A percentile compares a stretch with the other conserved stretches of the same genome.
These are phyloP conservation scores for Alternaria infectoria DNA, from an alignment of 2,329 filamentous ascomycete genomes.

Conservation along the genomic window DNA sequence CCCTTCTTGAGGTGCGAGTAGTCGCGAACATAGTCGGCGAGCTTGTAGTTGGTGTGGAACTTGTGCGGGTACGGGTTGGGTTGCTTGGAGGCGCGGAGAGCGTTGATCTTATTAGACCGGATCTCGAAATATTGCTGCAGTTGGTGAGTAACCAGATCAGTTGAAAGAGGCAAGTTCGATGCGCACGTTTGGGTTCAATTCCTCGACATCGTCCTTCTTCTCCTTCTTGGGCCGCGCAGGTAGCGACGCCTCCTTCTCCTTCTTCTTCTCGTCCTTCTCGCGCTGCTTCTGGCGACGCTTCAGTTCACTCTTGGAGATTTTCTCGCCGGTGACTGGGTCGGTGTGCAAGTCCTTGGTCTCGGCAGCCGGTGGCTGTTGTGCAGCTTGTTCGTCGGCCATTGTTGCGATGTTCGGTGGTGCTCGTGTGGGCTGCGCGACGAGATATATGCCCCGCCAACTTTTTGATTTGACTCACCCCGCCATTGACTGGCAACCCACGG, in stretches of 20 bases:
- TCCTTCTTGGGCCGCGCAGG: conserved; percentile 64
- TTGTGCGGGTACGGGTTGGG: conserved; percentile 89
- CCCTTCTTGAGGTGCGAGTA: conserved; percentile 86
- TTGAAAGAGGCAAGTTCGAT: conserved; percentile 32
- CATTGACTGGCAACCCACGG: conserved; percentile 8
- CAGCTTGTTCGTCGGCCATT: conserved; percentile 43
- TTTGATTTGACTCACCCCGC: conserved; percentile 33
- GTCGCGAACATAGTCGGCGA: conserved; percentile 78
- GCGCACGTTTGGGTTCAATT: conserved; percentile 74
- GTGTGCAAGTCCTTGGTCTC: conserved; percentile 71
- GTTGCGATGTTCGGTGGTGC: conserved; percentile 22
- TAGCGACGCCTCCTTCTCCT: conserved; percentile 76
- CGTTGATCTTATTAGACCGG: conserved; percentile 80
- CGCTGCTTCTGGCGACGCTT: conserved; percentile 97
- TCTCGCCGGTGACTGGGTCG: conserved; percentile 93
- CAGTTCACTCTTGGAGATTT: conserved; percentile 65
- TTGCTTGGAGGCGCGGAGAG: conserved; percentile 73
- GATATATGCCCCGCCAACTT: conserved; percentile 26
- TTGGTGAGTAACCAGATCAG: conserved; percentile 14
- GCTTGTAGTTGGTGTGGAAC: conserved; percentile 85
- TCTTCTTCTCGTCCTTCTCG: conserved; percentile 88
- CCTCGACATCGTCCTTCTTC: conserved; percentile 69
- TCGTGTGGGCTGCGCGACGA: conserved; percentile 24
- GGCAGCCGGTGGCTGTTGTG: conserved; percentile 33
- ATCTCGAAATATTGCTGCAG: conserved; percentile 92